phyloP scores from a whole-genome alignment of 805 yeast species.

The Ogataea angusta region DNA sequence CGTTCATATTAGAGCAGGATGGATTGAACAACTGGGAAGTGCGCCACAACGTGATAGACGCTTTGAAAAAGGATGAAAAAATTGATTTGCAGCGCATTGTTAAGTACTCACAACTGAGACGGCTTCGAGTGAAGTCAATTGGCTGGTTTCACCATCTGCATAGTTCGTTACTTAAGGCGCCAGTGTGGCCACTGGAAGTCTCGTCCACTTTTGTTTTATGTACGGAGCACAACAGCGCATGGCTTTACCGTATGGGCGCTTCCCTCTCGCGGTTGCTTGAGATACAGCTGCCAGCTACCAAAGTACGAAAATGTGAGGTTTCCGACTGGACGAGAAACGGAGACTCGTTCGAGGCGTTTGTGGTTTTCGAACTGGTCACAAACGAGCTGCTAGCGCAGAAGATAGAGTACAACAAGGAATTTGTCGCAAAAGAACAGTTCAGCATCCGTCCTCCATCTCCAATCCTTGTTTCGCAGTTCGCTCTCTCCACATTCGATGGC shows the following conservation, averaged over 20 bases:
- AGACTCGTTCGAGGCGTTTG: constrained; percentile 1
- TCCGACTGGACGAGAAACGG: constrained; percentile 15
- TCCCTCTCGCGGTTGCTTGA: constrained; percentile 6
- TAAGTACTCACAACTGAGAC: constrained; percentile 10
- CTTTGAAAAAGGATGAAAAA: constrained; percentile 12
- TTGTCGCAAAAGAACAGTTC: constrained; percentile 2
- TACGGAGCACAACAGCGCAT: constrained; percentile 15
- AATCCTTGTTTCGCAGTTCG: constrained; percentile 11
- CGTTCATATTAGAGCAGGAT: constrained; percentile 16
- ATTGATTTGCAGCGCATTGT: constrained; percentile 16
- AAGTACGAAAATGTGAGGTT: constrained; percentile 11
- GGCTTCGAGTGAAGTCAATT: constrained; percentile 25
- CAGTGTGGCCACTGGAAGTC: constrained; percentile 15
- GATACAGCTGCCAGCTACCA: constrained; percentile 6
- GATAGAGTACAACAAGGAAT: constrained; percentile 2
- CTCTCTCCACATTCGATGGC: constrained; percentile 5
- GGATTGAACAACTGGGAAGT: constrained; percentile 19
- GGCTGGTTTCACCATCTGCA: constrained; percentile 17
- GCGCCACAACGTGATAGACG: constrained; percentile 12
- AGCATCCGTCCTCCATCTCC: constrained; percentile 7
- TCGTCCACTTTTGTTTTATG: constrained; percentile 13
- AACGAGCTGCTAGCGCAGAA: constrained; percentile 12
- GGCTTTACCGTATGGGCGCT: constrained; percentile 15
- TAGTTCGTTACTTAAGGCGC: background rate
- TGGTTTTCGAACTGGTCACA: constrained; percentile 10